phyloP scores from a whole-genome alignment of 108 stramenopile species.

The Fistulifera pelliculosa region DNA sequence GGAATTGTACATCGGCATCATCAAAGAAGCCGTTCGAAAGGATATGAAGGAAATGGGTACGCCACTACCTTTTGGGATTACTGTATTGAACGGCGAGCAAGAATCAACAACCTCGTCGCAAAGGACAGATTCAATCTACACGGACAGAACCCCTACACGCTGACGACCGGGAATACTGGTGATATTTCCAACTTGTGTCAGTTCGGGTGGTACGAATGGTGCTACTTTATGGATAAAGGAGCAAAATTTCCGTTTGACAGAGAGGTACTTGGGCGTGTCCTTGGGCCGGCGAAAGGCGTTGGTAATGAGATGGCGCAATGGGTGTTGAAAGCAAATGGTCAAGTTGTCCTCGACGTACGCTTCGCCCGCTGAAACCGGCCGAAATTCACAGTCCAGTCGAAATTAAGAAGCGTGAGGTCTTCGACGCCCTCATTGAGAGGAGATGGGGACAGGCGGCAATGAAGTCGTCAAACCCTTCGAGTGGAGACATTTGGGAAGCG shows the following conservation, averaged over 20 bases:
- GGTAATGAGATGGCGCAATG: constrained; percentile 36
- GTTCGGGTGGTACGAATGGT: constrained; percentile 42
- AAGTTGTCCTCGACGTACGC: too few relatives aligned
- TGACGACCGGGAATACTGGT: background rate
- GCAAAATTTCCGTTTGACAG: background rate
- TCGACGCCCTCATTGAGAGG: too few relatives aligned
- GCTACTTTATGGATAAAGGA: constrained; percentile 15
- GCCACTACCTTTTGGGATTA: constrained; percentile 34
- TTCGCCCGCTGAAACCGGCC: too few relatives aligned
- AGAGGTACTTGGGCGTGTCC: constrained; percentile 11
- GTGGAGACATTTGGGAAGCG: background rate
- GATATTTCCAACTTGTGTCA: constrained; percentile 5
- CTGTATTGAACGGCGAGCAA: constrained; percentile 23
- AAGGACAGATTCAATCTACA: constrained; percentile 22
- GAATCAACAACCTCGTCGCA: constrained; percentile 27
- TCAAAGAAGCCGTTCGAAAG: constrained; percentile 26
- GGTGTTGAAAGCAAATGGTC: constrained; percentile 13
- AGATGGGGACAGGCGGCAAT: too few relatives aligned
- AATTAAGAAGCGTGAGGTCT: too few relatives aligned
- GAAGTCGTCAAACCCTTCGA: too few relatives aligned
- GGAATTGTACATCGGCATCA: constrained; percentile 28
- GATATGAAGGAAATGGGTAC: constrained; percentile 17
- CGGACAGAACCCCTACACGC: constrained; percentile 11
- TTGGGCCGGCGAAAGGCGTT: constrained; percentile 28
- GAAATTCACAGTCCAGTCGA: too few relatives aligned